Conservation (phyloP, 805 yeast species). For the Metschnikowia hibisci region DNA sequence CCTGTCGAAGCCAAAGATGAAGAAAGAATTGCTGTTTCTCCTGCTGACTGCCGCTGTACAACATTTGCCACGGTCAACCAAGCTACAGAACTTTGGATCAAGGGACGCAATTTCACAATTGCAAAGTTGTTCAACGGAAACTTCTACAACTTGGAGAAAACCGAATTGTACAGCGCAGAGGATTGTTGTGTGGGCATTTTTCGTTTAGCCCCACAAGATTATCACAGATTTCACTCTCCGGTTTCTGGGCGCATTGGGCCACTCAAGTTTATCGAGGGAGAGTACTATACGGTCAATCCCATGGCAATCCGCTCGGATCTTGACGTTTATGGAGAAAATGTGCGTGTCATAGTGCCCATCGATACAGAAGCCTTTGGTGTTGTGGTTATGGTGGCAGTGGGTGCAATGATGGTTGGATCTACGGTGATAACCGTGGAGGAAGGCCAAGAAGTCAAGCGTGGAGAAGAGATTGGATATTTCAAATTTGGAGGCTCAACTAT, state of each 20-base stretch:
- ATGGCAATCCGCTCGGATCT: conserved; percentile 89
- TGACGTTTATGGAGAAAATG: conserved; percentile 92
- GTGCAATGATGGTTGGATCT: conserved; percentile 99
- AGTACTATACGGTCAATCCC: conserved; percentile 94
- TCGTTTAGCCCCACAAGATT: conserved; percentile 94
- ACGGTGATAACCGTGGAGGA: conserved; percentile 64
- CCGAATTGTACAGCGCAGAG: conserved; percentile 30
- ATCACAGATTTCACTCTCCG: conserved; percentile 89
- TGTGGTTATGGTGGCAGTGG: conserved; percentile 76
- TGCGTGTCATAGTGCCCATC: conserved; percentile 73
- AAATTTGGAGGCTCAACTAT: conserved; percentile 95
- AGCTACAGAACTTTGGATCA: conserved; percentile 84
- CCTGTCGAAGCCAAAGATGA: conserved; percentile 57
- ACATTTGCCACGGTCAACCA: conserved; percentile 54
- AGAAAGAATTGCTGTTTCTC: conserved; percentile 55
- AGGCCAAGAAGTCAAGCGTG: conserved; percentile 56
- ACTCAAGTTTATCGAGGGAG: conserved; percentile 73
- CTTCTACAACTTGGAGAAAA: conserved; percentile 39
- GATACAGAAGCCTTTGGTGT: conserved; percentile 74
- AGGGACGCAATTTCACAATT: conserved; percentile 73
- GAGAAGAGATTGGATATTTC: conserved; percentile 90
- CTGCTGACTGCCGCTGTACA: conserved; percentile 86
- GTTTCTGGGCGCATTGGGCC: conserved; percentile 70
- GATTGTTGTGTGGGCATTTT: conserved; percentile 71
- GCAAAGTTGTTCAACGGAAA: conserved; percentile 52